Base-by-base conservation (phyloP, 2,329 filamentous ascomycete species). In the Myrmaecium sp. region DNA sequence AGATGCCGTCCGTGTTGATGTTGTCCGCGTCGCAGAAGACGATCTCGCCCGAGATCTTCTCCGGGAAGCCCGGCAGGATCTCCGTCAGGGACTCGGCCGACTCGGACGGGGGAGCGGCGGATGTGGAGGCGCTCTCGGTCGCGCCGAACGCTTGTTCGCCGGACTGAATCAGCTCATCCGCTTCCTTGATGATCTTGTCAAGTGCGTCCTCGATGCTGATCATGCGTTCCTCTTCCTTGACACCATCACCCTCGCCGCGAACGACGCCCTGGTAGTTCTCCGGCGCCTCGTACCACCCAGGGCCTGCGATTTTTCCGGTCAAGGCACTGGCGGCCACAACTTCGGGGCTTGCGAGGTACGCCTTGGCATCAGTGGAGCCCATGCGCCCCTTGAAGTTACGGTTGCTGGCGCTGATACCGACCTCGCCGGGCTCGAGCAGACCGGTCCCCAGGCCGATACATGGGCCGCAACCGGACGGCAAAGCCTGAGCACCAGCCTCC, bases 311-410 rank as follows among this genome's bases (percentile, higher is more conserved):
- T 33, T 64, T 65, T 8, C 79, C 79, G 10, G 60, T 58, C 24
- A 94, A 55, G 3, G 86, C 86, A 41, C 80, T 91, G 5, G 89
- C 84, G 4, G 86, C 86, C 1, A 95, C 86, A 3, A 93, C 74
- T 43, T 94, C 84, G 1, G 89, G 84, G 37, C 77, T 86, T 5
- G 75, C 78, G 1, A 94, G 71, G 47, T 93, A 94, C 0, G 82
- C 81, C 42, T 82, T 73, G 0, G 82, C 79, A 4, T 79, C 69
- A 3, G 66, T 71, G 9, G 67, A 74, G 3, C 84, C 84, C 79
- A 94, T 91, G 3, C 84, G 70, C 0, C 83, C 84, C 52, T 84
- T 83, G 61, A 84, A 94, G 51, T 93, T 93, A 7, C 84, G 64
- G 58, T 94, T 94, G 27, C 64, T 73, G 0, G 82, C 80, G 33